phyloP scores from a whole-genome alignment of 805 yeast species.

The Metschnikowia drakensbergensis region DNA sequence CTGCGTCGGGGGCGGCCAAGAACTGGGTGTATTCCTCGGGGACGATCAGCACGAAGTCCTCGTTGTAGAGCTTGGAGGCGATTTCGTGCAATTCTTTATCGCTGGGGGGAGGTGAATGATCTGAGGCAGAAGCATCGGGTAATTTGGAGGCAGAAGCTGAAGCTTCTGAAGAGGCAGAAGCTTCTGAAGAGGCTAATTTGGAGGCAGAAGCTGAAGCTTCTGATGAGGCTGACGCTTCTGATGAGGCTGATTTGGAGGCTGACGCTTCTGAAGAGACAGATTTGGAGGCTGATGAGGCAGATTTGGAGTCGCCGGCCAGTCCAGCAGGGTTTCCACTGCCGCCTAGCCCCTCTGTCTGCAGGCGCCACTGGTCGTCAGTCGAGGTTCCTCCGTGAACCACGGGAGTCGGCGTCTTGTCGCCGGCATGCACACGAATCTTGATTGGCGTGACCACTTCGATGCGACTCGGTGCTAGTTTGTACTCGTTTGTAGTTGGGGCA shows the following conservation, averaged over 20 bases:
- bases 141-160: too few species aligned
- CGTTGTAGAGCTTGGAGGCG: constrained; percentile 35
- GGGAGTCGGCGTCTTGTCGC: background rate
- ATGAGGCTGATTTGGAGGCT: too few species aligned
- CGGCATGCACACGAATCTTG: background rate
- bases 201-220: too few species aligned
- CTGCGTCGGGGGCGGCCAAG: constrained; percentile 45
- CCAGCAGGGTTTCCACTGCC: too few species aligned
- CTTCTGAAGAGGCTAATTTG: too few species aligned
- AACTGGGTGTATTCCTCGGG: constrained; percentile 45
- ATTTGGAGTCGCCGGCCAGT: too few species aligned
- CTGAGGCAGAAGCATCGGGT: too few species aligned
- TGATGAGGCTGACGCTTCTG: too few species aligned
- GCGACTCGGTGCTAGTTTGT: background rate
- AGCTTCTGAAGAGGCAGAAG: too few species aligned
- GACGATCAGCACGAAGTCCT: constrained; percentile 40
- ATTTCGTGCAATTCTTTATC: constrained; percentile 27
- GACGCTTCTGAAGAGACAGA: too few species aligned
- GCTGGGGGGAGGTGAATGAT: background rate
- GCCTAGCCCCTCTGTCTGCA: too few species aligned
- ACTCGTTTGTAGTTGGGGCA: background rate
- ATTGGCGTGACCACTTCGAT: constrained; percentile 1
- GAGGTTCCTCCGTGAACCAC: background rate
- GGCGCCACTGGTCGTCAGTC: background rate
- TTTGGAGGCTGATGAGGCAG: too few species aligned